phyloP scores from a whole-genome alignment of 2,329 filamentous ascomycete species.

The Cladosporium sphaerospermum region DNA sequence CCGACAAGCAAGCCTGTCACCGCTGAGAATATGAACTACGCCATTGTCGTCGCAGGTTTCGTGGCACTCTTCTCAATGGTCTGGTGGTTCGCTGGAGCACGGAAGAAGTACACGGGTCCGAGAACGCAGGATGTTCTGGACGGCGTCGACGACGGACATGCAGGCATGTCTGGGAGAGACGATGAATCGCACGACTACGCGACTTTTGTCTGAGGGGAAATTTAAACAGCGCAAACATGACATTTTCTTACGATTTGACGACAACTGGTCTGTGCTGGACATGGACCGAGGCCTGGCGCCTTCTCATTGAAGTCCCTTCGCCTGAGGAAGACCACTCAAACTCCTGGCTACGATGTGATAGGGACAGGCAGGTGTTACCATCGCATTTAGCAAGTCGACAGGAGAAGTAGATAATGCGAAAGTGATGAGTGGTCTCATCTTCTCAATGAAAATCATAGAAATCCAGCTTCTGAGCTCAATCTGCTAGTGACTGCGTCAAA shows the following conservation, averaged over 20 bases:
- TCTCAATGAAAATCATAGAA: no score
- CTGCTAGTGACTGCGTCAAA: no score
- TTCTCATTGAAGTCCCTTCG: not conserved
- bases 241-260: constrained; percentile 4
- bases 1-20: constrained; percentile 44
- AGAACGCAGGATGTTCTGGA: constrained; percentile 38
- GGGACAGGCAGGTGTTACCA: no score
- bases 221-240: not conserved
- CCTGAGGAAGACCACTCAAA: no score
- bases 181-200: constrained; percentile 1
- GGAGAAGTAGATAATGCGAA: no score
- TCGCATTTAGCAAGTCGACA: no score
- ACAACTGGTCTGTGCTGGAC: not conserved
- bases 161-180: constrained; percentile 12
- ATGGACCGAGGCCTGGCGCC: not conserved
- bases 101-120: constrained; percentile 54
- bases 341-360: no score
- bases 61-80: constrained; percentile 39
- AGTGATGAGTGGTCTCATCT: no score
- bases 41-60: constrained; percentile 44
- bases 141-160: constrained; percentile 10
- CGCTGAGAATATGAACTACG: constrained; percentile 50
- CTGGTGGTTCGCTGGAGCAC: constrained; percentile 44
- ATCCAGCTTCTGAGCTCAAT: no score
- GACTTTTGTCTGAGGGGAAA: not conserved